Percentiles rank a stretch among this genome's conserved stretches.
phyloP scores from a whole-genome alignment of 192 early-diverging fungal genomes.

The Funneliformis mosseae region DNA sequence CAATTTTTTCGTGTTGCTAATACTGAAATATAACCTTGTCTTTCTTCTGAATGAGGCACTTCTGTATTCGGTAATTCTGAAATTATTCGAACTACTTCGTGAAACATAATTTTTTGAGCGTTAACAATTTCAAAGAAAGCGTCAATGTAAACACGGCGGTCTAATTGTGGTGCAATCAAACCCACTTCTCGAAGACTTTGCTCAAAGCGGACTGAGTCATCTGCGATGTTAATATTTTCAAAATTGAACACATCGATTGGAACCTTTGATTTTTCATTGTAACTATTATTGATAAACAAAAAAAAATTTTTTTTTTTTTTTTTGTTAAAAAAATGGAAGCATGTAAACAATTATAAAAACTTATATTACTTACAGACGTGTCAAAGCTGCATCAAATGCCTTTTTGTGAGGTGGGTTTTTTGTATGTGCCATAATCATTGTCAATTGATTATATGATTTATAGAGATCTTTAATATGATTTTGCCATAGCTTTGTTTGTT shows the following conservation, averaged over 20 bases:
- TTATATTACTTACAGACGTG: slow-evolving; percentile 10
- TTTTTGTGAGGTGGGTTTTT: slow-evolving; percentile 27
- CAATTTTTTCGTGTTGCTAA: slow-evolving; percentile 2
- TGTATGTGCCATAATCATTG: neutral
- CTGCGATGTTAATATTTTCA: neutral
- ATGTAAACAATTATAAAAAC: too few species aligned
- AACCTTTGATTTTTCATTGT: neutral
- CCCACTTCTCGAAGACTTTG: slow-evolving; percentile 2
- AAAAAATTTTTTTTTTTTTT: neutral
- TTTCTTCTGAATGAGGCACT: neutral
- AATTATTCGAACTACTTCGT: slow-evolving; percentile 15
- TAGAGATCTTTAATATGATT: neutral
- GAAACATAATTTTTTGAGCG: slow-evolving; percentile 19
- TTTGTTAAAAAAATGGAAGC: neutral
- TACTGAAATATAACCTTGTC: neutral
- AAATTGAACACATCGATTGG: neutral
- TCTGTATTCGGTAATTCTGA: neutral
- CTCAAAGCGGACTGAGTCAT: neutral
- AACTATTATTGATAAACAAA: neutral
- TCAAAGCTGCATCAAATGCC: slow-evolving; percentile 30
- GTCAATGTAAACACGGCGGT: slow-evolving; percentile 16
- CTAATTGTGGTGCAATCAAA: neutral
- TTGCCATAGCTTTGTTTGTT: neutral
- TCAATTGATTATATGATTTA: neutral
- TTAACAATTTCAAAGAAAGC: slow-evolving; percentile 25